A percentile compares a stretch with the other conserved stretches of the same genome.
phyloP scores from a whole-genome alignment of 2,329 filamentous ascomycete species.

The Dothistroma pini region DNA sequence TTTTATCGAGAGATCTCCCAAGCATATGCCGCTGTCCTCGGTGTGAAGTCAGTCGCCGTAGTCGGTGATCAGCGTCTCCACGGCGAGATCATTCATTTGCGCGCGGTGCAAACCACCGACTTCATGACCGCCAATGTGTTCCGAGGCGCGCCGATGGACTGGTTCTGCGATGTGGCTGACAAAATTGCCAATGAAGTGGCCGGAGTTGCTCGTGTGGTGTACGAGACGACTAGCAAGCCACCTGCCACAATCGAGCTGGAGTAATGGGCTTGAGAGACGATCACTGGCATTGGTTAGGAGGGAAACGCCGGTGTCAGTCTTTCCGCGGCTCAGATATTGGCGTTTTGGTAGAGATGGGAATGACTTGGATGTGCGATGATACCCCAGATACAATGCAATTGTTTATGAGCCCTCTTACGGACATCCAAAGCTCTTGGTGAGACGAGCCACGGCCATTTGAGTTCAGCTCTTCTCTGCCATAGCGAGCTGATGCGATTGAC shows the following conservation, averaged over 20 bases:
- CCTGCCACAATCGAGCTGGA: slow-evolving; percentile 73
- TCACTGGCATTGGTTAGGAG: not conserved
- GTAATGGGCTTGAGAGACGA: slow-evolving; percentile 39
- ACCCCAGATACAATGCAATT: slow-evolving; percentile 4
- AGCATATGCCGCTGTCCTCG: slow-evolving; percentile 65
- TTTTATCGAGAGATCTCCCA: slow-evolving; percentile 69
- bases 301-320: not conserved
- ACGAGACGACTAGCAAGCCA: slow-evolving; percentile 66
- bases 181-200: slow-evolving; percentile 74
- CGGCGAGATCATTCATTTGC: slow-evolving; percentile 58
- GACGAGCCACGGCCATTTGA: not conserved
- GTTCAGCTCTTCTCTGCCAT: not conserved
- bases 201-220: slow-evolving; percentile 67
- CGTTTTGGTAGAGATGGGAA: slow-evolving; percentile 1
- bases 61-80: slow-evolving; percentile 68
- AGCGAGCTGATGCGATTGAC: too few species aligned
- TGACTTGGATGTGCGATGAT: slow-evolving; percentile 5
- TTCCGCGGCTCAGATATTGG: slow-evolving; percentile 3
- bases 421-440: not conserved
- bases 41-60: slow-evolving; percentile 63
- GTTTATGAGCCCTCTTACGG: not conserved
- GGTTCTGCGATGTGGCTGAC: slow-evolving; percentile 62
- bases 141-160: slow-evolving; percentile 57
- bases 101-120: slow-evolving; percentile 61
- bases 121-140: slow-evolving; percentile 75